phyloP scores from a whole-genome alignment of 345 rosid species.

The Noccaea bulbosa region DNA sequence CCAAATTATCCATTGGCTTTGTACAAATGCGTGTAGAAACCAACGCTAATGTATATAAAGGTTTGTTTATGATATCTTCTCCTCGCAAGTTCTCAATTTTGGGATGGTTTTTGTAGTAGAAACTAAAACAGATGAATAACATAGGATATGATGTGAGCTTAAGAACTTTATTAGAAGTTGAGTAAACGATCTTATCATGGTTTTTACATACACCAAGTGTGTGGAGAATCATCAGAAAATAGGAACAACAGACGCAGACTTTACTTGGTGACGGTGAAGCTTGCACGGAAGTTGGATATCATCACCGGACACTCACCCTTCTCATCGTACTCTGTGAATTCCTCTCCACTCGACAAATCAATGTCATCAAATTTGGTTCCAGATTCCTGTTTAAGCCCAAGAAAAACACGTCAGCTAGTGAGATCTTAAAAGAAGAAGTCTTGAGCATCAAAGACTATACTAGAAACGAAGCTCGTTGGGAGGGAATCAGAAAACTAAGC shows the following conservation, averaged over 20 bases:
- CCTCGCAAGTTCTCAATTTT: constrained; percentile 24
- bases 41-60: constrained; percentile 22
- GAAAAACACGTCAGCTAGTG: background rate
- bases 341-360: constrained; percentile 74
- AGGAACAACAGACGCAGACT: background rate
- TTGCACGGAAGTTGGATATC: constrained; percentile 76
- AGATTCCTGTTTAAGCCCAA: constrained; percentile 43
- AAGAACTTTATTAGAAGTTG: constrained; percentile 25
- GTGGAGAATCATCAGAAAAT: constrained; percentile 10
- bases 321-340: constrained; percentile 79
- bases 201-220: constrained; percentile 38
- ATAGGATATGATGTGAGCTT: background rate
- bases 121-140: background rate
- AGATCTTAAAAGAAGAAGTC: background rate
- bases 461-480: constrained; percentile 8
- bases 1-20: background rate
- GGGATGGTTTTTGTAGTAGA: constrained; percentile 20
- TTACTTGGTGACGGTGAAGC: constrained; percentile 69
- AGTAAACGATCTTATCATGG: constrained; percentile 17
- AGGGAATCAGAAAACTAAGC: constrained; percentile 22
- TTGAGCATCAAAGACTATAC: constrained; percentile 14
- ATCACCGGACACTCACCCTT: constrained; percentile 83
- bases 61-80: constrained; percentile 18
- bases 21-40: constrained; percentile 32
- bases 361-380: constrained; percentile 71